Base-by-base conservation (phyloP, 208 protist genomes). In the Crithidia fasciculata region DNA sequence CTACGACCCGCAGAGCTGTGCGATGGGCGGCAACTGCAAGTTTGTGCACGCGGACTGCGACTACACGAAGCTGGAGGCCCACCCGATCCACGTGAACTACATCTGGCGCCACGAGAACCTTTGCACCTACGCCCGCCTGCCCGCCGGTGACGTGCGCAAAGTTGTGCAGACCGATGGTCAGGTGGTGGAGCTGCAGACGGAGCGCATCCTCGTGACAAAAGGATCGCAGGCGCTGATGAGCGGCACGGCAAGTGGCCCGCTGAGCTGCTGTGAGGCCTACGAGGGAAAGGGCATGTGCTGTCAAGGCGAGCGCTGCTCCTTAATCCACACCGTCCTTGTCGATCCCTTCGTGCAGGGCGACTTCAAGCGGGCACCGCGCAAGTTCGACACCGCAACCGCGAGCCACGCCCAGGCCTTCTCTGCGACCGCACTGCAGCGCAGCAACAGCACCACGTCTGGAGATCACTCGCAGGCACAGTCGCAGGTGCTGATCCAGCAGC, bases 81-180 rank as follows among this genome's bases (percentile, higher is more conserved):
- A 79, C 74, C 81, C 90, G 16, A 88, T 95, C 67, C 90, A 95
- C 77, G 87, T 92, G 50, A 90, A 95, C 77, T 95, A 95, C 77
- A 78, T 90, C 37, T 95, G 85, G 83, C 81, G 79, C 28, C 57
- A 79, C 57, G 85, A 86, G 67, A 77, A 67, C 10, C 19, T 74
- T 37, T 92, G 86, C 87, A 90, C 81, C 28, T 95, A 95, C 71
- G 61, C 75, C 4, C 85, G 87, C 19, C 81, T 93, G 44, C 78
- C 78, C 2, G 59, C 79, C n/a, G 73, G 65, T 15, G 57, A 66
- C 15, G 41, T 18, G 63, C 54, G 82, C 5, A 4, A 72, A 16
- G 74, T 85, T 19, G 41, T 80, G 19, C 72, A 82, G 57, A 61
- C 72, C 18, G 69, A 77, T 57, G 75, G 80, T 10, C 69, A 75